Base-by-base conservation (phyloP, 495 filamentous ascomycete genomes). In the Hypoxylon cercidicola region DNA sequence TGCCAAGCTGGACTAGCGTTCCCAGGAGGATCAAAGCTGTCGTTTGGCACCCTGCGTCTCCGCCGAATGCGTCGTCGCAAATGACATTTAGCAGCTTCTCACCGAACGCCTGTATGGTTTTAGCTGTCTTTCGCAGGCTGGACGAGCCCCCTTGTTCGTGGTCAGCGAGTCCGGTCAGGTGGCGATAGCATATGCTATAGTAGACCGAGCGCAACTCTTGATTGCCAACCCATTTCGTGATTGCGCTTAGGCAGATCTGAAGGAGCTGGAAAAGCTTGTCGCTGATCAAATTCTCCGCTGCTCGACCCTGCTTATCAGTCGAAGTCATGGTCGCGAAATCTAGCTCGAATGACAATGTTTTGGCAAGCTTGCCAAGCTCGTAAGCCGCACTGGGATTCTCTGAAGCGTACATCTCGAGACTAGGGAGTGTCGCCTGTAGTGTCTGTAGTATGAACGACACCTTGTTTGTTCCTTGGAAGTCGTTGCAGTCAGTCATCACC, bases 261-360 rank as follows among this genome's bases (percentile, higher is more conserved):
- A 99, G 97, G 15, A 97, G 84, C 66, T 97, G 89, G 66, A 90
- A 93, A 9, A 97, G 84, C 70, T 93, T 90, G 72, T 98, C 96
- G 69, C 92, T 89, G 30, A 92, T 88, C 41, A 93, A 75, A 71
- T 94, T 83, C 50, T 93, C 68, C 75, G 89, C 62, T 75, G 86
- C 71, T 72, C 82, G 61, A 75, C 79, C 66, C 23, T 81, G 69
- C 30, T 74, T 78, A 56, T 78, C 78, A 6, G 62, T 55, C 19
- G 72, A 70, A 20, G 57, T 58, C 16, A 71, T 78, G 32, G 77
- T 75, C 8, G 76, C 69, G 50, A 90, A 86, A 32, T 91, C 86
- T 47, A 97, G 78, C 59, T 87, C 88, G 64, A 87, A 88, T 10
- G 97, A 80, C 8, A 99, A 77, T 11, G 88, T 84, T 68, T 90